Percentiles rank a stretch among this genome's conserved stretches.
Conservation (phyloP, 2,329 filamentous ascomycete genomes). For the Neofusicoccum sp. region DNA sequence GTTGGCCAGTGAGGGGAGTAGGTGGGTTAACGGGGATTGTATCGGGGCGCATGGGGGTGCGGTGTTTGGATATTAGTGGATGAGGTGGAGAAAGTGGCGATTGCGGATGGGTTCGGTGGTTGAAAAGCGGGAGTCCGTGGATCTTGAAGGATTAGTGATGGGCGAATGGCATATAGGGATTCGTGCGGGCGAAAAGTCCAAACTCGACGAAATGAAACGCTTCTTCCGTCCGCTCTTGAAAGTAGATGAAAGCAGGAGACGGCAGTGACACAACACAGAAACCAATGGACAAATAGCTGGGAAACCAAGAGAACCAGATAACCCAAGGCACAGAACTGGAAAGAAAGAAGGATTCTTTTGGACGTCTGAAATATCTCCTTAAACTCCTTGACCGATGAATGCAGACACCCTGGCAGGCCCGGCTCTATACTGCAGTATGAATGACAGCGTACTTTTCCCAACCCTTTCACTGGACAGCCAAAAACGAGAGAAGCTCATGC, state of each 20-base stretch:
- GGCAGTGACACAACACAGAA: no score
- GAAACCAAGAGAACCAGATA: no score
- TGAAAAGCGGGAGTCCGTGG: no score
- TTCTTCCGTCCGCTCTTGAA: no score
- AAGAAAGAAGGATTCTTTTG: slow-evolving; percentile 1
- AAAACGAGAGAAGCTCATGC: background rate
- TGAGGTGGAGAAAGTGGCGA: no score
- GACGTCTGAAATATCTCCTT: background rate
- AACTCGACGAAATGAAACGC: no score
- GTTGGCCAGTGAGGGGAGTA: background rate
- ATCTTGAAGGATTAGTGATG: no score
- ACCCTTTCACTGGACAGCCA: background rate
- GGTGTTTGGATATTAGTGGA: background rate
- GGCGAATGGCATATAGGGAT: no score
- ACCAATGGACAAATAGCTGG: no score
- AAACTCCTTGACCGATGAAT: slow-evolving; percentile 1
- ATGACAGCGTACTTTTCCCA: background rate
- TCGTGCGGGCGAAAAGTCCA: no score
- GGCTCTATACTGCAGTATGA: background rate
- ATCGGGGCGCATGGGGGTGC: background rate
- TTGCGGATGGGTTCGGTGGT: no score
- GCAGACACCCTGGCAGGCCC: background rate
- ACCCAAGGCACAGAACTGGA: background rate
- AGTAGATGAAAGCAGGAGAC: no score
- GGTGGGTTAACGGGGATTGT: background rate